These are phyloP conservation scores for Zalaria obscura DNA, from an alignment of 2,329 filamentous ascomycete genomes.

Conservation along the genomic window DNA sequence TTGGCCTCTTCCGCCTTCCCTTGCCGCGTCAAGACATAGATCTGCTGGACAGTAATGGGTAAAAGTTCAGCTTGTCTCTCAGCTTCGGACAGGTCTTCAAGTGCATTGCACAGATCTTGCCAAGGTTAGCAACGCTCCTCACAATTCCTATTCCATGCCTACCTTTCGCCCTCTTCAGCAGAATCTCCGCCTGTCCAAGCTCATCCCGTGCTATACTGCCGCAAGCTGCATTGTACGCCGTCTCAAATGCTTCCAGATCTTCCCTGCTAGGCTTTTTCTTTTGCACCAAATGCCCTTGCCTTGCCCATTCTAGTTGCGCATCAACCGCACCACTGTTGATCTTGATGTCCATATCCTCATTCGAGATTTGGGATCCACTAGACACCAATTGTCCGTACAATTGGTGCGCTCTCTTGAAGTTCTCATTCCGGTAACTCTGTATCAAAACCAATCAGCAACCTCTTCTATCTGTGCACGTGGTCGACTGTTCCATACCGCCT, in stretches of 20 bases:
- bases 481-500: constrained; percentile 35
- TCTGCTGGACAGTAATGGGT: constrained; percentile 63
- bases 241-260: constrained; percentile 64
- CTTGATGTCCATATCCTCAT: constrained; percentile 58
- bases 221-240: constrained; percentile 69
- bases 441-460: background rate
- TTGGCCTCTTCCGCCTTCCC: constrained; percentile 54
- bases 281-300: constrained; percentile 35
- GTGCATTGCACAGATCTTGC: constrained; percentile 52
- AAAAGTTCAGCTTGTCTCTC: constrained; percentile 63
- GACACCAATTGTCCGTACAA: constrained; percentile 47
- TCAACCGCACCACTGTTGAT: constrained; percentile 63
- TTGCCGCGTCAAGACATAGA: constrained; percentile 54
- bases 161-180: constrained; percentile 54
- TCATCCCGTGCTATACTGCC: constrained; percentile 56
- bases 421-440: constrained; percentile 56
- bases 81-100: constrained; percentile 58
- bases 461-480: background rate
- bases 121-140: constrained; percentile 1
- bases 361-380: constrained; percentile 29
- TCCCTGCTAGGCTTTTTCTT: constrained; percentile 44
- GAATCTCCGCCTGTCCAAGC: constrained; percentile 46
- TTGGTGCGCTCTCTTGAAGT: constrained; percentile 51
- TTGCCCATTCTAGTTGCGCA: constrained; percentile 60
- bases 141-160: constrained; percentile 4